Base-by-base conservation (phyloP, 2,329 filamentous ascomycete genomes). In the Fusarium acutatum region DNA sequence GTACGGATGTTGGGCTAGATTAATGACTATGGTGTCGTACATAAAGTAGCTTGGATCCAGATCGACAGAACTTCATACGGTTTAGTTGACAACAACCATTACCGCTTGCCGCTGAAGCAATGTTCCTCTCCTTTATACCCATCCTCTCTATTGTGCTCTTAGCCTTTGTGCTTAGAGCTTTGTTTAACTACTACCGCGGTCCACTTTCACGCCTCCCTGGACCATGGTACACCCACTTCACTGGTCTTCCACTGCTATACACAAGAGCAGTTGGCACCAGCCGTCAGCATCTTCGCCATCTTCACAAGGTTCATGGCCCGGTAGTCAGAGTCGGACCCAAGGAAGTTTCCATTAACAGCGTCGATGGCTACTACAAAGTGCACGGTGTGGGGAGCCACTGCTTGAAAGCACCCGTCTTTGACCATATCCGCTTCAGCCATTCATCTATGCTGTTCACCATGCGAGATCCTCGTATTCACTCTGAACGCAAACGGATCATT, bases 301-400 rank as follows among this genome's bases (percentile, higher is more conserved):
- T 60, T 11, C 64, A 67, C 22, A 52, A 41, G 3, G 9, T 5
- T 1, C 22, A 67, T 1, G 64, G 64, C 4, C 52, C 64, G 3
- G 64, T 67, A 4, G 44, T 67, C 0, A 46, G 64, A 8, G 44
- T 67, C 2, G 64, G 64, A 3, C 64, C 64, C 0, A 40, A 28
- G 1, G 64, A 67, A 5, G 52, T 67, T 2, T 67, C 64, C 0
- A 24, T 67, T 14, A 67, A 67, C 9, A 67, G 64, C 22, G 32
- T 67, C 3, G 64, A 67, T 52, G 38, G 62, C 3, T 67, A 67
- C 14, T 67, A 67, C 44, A 67, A 67, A 22, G 38, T 67, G 1
- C 64, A 67, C 3, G 64, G 64, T 3, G 64, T 67, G 9, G 64
- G 64, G 4, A 67, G 64, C 12, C 44, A 28, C 8, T 67, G 64